Conservation (phyloP, 2,329 filamentous ascomycete genomes). For the Purpureocillium takamizusanense region DNA sequence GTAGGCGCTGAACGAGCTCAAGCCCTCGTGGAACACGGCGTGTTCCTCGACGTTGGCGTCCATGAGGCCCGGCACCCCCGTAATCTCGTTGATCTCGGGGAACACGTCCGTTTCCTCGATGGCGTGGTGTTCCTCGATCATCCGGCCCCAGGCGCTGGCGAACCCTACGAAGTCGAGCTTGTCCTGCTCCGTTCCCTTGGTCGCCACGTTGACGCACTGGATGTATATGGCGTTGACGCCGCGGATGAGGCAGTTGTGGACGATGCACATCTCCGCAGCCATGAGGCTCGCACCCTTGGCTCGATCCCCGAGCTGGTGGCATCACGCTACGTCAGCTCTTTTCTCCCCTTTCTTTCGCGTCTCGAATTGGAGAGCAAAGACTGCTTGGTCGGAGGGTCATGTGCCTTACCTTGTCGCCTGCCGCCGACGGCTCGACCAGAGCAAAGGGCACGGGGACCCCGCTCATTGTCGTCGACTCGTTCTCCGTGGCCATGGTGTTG, state of each 20-base stretch:
- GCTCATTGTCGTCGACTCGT: no score
- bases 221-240: constrained; percentile 28
- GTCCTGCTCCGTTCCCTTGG: constrained; percentile 18
- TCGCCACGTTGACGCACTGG: constrained; percentile 23
- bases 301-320: constrained; percentile 7
- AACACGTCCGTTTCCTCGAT: constrained; percentile 29
- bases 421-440: not conserved
- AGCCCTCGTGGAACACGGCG: constrained; percentile 24
- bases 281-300: constrained; percentile 11
- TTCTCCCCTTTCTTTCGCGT: not conserved
- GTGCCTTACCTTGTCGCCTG: not conserved
- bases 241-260: constrained; percentile 26
- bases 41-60: constrained; percentile 32
- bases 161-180: constrained; percentile 23
- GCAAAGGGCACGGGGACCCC: no score
- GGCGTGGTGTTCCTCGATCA: constrained; percentile 28
- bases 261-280: constrained; percentile 21
- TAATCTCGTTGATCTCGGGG: constrained; percentile 23
- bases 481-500: no score
- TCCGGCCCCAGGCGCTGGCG: constrained; percentile 19
- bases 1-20: constrained; percentile 23
- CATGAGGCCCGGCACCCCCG: constrained; percentile 27
- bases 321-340: not conserved
- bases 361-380: no score
- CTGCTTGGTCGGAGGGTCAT: no score